A percentile compares a stretch with the other conserved stretches of the same genome.
phyloP scores from a whole-genome alignment of 2,329 filamentous ascomycete genomes.

The Penicillium corylophilum region DNA sequence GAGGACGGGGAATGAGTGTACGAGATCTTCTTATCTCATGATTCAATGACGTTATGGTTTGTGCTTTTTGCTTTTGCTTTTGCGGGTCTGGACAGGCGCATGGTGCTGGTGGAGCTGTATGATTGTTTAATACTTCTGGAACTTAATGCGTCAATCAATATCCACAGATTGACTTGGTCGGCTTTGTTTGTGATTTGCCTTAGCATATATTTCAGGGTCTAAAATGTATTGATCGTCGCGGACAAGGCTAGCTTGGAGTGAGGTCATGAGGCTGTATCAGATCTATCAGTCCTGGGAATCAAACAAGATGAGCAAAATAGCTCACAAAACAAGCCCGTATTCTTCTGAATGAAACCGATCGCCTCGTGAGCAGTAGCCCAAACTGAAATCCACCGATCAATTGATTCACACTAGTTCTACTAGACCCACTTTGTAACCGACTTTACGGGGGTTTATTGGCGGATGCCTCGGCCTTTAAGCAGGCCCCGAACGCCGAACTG shows the following conservation, averaged over 20 bases:
- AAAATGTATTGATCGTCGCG: not conserved
- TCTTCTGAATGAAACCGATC: not conserved
- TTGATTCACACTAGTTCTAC: no score
- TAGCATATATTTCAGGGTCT: not conserved
- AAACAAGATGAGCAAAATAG: no score
- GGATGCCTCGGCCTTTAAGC: not conserved
- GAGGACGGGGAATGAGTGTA: slow-evolving; percentile 54
- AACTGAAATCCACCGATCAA: not conserved
- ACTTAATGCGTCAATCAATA: not conserved
- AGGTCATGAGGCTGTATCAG: not conserved
- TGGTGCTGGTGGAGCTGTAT: not conserved
- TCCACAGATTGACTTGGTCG: not conserved
- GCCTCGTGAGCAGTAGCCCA: not conserved
- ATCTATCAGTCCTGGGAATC: not conserved
- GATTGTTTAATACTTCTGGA: not conserved
- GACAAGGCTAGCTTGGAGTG: not conserved
- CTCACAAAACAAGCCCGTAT: no score
- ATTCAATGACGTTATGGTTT: not conserved
- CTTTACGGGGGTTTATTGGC: not conserved
- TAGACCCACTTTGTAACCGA: not conserved
- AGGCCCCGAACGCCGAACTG: slow-evolving; percentile 11
- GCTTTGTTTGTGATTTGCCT: not conserved
- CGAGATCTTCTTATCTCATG: slow-evolving; percentile 55
- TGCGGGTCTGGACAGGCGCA: not conserved
- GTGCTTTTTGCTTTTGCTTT: not conserved